Conservation (phyloP, 768 basidiomycete genomes). For the Butyriboletus loyo region DNA sequence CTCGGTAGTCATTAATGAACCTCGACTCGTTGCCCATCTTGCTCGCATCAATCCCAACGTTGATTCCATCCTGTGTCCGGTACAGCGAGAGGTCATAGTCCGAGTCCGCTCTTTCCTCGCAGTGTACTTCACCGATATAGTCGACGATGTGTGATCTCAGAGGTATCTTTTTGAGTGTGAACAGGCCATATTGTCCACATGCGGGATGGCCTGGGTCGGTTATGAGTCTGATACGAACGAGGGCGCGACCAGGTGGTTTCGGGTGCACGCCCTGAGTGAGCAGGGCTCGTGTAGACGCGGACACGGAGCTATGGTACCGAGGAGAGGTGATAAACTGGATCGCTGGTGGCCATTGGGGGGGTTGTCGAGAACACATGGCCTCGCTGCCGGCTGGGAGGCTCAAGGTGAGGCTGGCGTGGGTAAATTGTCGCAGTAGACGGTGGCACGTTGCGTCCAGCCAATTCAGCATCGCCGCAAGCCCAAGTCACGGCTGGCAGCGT, state of each 20-base stretch:
- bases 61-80: conserved; percentile 52
- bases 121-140: conserved; percentile 84
- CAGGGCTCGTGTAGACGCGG: conserved; percentile 38
- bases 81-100: conserved; percentile 88
- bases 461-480: conserved; percentile 5
- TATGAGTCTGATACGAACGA: conserved; percentile 59
- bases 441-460: conserved; percentile 18
- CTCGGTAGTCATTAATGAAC: conserved; percentile 90
- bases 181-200: conserved; percentile 74
- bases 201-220: conserved; percentile 65
- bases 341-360: conserved; percentile 50
- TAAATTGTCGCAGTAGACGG: conserved; percentile 15
- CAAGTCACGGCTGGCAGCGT: conserved; percentile 12
- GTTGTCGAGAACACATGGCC: conserved; percentile 21
- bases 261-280: conserved; percentile 29
- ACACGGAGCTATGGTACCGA: conserved; percentile 57
- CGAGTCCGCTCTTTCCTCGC: conserved; percentile 66
- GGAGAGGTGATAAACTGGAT: conserved; percentile 53
- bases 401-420: conserved; percentile 21
- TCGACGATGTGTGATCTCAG: conserved; percentile 68
- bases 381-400: background rate
- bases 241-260: conserved; percentile 7
- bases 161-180: conserved; percentile 69
- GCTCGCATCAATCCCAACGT: conserved; percentile 76
- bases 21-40: conserved; percentile 80